Evolutionary conservation across 129 eudicot species (phyloP).

Genomic region (Flaveria sonorensis): DNA sequence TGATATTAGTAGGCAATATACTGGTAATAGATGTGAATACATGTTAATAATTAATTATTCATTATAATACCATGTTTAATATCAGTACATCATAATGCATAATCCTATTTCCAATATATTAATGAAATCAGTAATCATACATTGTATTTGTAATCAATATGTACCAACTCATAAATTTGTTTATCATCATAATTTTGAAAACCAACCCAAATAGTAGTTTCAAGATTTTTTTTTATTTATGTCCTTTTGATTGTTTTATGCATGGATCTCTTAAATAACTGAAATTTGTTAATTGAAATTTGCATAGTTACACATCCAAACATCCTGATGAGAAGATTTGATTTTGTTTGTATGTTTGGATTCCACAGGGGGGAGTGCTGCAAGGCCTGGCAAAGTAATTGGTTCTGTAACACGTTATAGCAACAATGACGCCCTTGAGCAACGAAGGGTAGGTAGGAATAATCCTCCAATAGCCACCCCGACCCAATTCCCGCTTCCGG

Average conservation of each 20-base stretch:
- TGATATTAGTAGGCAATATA: too few relatives aligned
- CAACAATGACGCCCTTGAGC: conserved; percentile 66
- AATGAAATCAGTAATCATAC: not conserved
- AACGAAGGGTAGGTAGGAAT: conserved; percentile 60
- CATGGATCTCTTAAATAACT: too few relatives aligned
- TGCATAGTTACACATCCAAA: too few relatives aligned
- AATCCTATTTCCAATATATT: not conserved
- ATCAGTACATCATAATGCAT: not conserved
- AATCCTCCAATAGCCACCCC: conserved; percentile 69
- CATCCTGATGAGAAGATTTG: too few relatives aligned
- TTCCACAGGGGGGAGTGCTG: conserved; percentile 62
- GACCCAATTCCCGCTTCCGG: conserved; percentile 64
- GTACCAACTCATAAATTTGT: not conserved
- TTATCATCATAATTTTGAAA: too few relatives aligned
- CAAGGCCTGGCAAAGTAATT: conserved; percentile 89
- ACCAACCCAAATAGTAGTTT: too few relatives aligned
- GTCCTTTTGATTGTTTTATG: too few relatives aligned
- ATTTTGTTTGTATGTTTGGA: not conserved
- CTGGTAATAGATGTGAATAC: not conserved
- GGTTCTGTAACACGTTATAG: conserved; percentile 68
- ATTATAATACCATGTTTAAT: not conserved
- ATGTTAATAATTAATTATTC: not conserved
- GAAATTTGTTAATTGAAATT: too few relatives aligned
- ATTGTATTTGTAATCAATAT: not conserved
- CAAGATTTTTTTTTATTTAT: too few relatives aligned